Conservation (phyloP, 208 protist species). For the Acanthamoeba healyi region DNA sequence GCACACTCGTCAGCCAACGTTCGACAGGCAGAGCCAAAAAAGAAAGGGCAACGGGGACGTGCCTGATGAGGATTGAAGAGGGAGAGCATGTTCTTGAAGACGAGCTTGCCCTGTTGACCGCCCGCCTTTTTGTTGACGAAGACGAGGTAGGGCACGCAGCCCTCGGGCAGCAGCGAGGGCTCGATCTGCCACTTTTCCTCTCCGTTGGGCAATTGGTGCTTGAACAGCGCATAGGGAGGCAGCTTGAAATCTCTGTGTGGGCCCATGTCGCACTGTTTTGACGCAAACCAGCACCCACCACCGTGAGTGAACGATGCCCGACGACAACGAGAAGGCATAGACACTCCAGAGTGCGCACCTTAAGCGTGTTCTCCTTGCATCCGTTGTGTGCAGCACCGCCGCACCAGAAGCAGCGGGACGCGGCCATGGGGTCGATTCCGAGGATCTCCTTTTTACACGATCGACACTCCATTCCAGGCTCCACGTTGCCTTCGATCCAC, state of each 20-base stretch:
- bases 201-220: not conserved
- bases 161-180: slow-evolving; percentile 41
- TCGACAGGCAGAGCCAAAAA: not conserved
- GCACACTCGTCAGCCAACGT: no score
- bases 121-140: slow-evolving; percentile 61
- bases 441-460: slow-evolving; percentile 25
- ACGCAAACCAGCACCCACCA: not conserved
- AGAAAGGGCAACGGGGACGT: not conserved
- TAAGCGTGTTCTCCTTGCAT: slow-evolving; percentile 11
- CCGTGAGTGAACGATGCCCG: not conserved
- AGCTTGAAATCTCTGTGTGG: slow-evolving; percentile 56
- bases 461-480: not conserved
- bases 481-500: slow-evolving; percentile 39
- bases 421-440: slow-evolving; percentile 4
- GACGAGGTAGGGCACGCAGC: slow-evolving; percentile 46
- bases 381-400: slow-evolving; percentile 31
- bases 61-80: slow-evolving; percentile 45
- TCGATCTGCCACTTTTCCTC: slow-evolving; percentile 24
- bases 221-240: slow-evolving; percentile 56
- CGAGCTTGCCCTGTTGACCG: slow-evolving; percentile 45
- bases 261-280: slow-evolving; percentile 21
- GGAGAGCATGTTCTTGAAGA: slow-evolving; percentile 10
- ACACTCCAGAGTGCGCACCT: not conserved
- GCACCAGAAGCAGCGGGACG: slow-evolving; percentile 44
- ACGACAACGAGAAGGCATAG: not conserved